phyloP scores from a whole-genome alignment of 2,329 filamentous ascomycete species.

The Alternaria hordeiaustralica region DNA sequence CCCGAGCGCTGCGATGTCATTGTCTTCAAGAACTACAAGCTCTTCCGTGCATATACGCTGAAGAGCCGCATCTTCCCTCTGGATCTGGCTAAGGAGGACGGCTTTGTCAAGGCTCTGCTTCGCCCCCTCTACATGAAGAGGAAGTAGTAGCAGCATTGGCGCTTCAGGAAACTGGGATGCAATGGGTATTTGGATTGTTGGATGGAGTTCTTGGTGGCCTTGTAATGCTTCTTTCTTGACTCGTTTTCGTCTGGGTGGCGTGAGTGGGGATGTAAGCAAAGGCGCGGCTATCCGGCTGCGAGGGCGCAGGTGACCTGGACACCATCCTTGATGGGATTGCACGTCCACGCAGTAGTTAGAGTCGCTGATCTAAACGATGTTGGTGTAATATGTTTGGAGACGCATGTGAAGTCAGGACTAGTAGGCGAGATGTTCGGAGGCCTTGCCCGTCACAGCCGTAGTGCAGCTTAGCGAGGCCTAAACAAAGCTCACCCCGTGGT shows the following conservation, averaged over 20 bases:
- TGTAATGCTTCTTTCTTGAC: background rate
- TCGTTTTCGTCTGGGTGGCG: background rate
- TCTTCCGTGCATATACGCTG: conserved; percentile 13
- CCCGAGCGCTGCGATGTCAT: background rate
- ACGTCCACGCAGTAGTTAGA: background rate
- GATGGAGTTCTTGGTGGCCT: background rate
- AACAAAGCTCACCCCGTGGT: conserved; percentile 5
- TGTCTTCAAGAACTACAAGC: conserved; percentile 2
- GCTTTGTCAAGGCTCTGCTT: conserved; percentile 20
- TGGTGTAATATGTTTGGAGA: background rate
- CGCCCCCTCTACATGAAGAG: background rate
- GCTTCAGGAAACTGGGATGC: background rate
- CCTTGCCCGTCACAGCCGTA: conserved; percentile 11
- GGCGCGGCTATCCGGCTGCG: background rate
- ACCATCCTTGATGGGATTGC: background rate
- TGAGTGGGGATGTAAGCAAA: background rate
- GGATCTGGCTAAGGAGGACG: conserved; percentile 16
- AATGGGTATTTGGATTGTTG: background rate
- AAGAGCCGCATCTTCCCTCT: conserved; percentile 8
- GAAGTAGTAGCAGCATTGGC: background rate
- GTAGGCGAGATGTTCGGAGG: conserved; percentile 1
- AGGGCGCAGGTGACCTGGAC: background rate
- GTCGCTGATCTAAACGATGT: background rate
- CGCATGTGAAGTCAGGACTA: conserved; percentile 15
- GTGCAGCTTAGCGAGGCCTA: conserved; percentile 6